These are phyloP conservation scores for Mycena crocata DNA, from an alignment of 768 basidiomycete species.

Conservation along the genomic window DNA sequence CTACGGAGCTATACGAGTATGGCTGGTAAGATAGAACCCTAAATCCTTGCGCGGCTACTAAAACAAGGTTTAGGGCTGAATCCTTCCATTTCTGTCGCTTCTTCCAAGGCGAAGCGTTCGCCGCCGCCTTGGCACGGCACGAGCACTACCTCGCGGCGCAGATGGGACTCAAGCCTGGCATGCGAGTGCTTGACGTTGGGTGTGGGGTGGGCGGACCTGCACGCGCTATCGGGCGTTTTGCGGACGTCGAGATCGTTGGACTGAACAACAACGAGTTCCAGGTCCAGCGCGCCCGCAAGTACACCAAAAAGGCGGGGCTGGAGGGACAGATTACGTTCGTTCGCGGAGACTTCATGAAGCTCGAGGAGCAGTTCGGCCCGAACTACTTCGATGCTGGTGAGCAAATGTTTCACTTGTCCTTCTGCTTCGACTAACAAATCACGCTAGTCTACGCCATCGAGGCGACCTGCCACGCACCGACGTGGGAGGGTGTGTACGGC, in stretches of 20 bases:
- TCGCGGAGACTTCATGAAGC: slow-evolving; percentile 97
- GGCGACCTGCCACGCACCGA: slow-evolving; percentile 96
- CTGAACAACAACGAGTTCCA: slow-evolving; percentile 98
- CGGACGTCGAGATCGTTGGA: slow-evolving; percentile 86
- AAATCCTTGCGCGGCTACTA: slow-evolving; percentile 14
- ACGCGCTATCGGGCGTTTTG: slow-evolving; percentile 92
- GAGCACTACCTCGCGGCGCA: slow-evolving; percentile 96
- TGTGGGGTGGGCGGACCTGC: slow-evolving; percentile 99
- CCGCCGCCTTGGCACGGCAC: slow-evolving; percentile 88
- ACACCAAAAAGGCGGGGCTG: slow-evolving; percentile 82
- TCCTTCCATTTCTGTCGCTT: slow-evolving; percentile 98
- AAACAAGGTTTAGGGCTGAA: slow-evolving; percentile 46
- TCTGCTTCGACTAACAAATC: not conserved
- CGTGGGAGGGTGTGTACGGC: slow-evolving; percentile 95
- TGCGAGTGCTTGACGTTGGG: slow-evolving; percentile 97
- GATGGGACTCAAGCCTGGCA: slow-evolving; percentile 87
- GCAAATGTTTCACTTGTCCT: slow-evolving; percentile 38
- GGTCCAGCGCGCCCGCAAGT: slow-evolving; percentile 84
- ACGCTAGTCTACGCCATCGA: slow-evolving; percentile 92
- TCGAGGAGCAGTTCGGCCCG: slow-evolving; percentile 91
- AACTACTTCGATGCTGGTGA: slow-evolving; percentile 93
- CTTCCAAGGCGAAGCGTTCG: slow-evolving; percentile 88
- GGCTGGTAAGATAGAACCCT: too few relatives aligned
- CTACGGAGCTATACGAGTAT: slow-evolving; percentile 95
- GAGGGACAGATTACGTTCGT: slow-evolving; percentile 83